phyloP scores from a whole-genome alignment of 305 asterid species.

The Fraxinus xanthoxyloides region DNA sequence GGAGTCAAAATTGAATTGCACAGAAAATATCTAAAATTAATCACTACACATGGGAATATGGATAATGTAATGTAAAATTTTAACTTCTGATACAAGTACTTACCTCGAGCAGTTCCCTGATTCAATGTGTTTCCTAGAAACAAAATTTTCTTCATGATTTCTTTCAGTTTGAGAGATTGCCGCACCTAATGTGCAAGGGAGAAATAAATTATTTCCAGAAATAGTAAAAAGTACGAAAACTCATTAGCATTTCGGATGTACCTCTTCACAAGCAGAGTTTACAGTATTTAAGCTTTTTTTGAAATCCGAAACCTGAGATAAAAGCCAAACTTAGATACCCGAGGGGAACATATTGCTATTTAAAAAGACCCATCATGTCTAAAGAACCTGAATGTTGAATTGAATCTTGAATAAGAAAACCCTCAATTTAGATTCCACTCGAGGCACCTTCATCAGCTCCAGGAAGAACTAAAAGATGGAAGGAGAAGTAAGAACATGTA shows the following conservation, averaged over 20 bases:
- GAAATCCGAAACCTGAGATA: constrained; percentile 78
- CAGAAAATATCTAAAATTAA: neutral
- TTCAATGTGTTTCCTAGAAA: constrained; percentile 85
- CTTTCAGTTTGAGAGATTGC: constrained; percentile 74
- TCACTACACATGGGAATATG: neutral
- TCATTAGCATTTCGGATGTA: constrained; percentile 29
- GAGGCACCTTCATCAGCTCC: constrained; percentile 99
- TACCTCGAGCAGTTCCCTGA: constrained; percentile 98
- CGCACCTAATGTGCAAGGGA: constrained; percentile 61
- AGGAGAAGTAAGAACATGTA: constrained; percentile 13
- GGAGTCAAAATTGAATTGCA: neutral
- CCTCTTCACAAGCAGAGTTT: constrained; percentile 93
- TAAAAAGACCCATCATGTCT: constrained; percentile 24
- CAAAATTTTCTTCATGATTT: constrained; percentile 69
- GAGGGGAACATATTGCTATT: constrained; percentile 15
- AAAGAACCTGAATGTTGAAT: constrained; percentile 81
- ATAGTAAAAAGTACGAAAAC: neutral
- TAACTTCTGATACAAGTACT: constrained; percentile 22
- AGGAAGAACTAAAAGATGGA: constrained; percentile 72
- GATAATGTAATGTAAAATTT: neutral
- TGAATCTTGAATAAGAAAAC: constrained; percentile 95
- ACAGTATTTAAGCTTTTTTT: constrained; percentile 62
- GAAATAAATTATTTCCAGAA: constrained; percentile 12
- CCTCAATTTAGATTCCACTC: constrained; percentile 85
- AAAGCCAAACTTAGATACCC: constrained; percentile 28